Conservation (phyloP, 331 rosid genomes). For the Dryas integrifolia region DNA sequence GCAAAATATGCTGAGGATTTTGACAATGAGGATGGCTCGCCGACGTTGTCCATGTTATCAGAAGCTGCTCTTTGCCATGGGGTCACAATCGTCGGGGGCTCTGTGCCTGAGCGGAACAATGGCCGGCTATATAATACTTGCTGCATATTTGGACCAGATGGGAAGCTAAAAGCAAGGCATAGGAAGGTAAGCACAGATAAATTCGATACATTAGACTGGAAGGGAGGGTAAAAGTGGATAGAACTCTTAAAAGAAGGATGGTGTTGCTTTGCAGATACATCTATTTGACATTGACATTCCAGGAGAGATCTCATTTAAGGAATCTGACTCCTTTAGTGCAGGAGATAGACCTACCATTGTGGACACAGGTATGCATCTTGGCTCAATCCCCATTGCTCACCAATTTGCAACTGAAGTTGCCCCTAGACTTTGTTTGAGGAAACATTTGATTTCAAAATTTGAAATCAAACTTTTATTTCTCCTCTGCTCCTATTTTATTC, state of each 20-base stretch:
- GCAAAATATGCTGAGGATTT: slow-evolving; percentile 30
- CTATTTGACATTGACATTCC: slow-evolving; percentile 36
- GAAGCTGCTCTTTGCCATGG: slow-evolving; percentile 25
- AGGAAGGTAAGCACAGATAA: slow-evolving; percentile 22
- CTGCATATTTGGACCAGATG: slow-evolving; percentile 37
- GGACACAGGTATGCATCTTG: slow-evolving; percentile 28
- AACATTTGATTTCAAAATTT: not conserved
- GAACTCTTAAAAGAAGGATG: not conserved
- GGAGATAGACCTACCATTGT: slow-evolving; percentile 35
- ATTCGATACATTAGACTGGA: not conserved
- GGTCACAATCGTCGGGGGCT: slow-evolving; percentile 37
- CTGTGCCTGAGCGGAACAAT: slow-evolving; percentile 31
- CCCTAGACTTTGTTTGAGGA: not conserved
- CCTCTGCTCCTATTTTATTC: no score
- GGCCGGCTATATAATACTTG: slow-evolving; percentile 34
- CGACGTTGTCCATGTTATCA: slow-evolving; percentile 26
- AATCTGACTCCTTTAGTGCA: slow-evolving; percentile 32
- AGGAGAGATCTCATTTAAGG: slow-evolving; percentile 30
- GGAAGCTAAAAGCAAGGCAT: slow-evolving; percentile 33
- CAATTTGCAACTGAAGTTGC: no score
- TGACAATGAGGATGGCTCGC: slow-evolving; percentile 20
- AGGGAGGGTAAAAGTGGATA: not conserved
- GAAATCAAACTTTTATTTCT: not conserved
- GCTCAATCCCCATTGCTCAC: not conserved
- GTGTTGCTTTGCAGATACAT: slow-evolving; percentile 30